phyloP scores from a whole-genome alignment of 2,329 filamentous ascomycete genomes.

The Claviceps lovelessii region DNA sequence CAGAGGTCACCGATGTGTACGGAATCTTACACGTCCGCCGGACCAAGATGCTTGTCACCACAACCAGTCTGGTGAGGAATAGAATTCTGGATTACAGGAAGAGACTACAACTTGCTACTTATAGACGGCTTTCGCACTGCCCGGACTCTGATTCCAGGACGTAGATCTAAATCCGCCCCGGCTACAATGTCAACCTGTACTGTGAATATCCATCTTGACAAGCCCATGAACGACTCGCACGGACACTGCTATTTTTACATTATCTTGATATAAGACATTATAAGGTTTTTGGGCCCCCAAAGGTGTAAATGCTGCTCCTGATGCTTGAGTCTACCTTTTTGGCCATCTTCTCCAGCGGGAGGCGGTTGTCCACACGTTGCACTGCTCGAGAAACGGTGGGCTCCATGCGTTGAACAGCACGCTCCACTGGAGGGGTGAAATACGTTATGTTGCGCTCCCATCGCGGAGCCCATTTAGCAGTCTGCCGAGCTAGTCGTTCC shows the following conservation, averaged over 20 bases:
- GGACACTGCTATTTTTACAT: neutral
- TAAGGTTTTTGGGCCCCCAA: slow-evolving; percentile 11
- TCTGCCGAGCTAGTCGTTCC: slow-evolving; percentile 38
- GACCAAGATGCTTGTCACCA: no score
- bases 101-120: no score
- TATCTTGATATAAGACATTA: neutral
- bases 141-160: no score
- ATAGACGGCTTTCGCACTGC: no score
- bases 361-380: slow-evolving; percentile 29
- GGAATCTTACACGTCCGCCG: no score
- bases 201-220: no score
- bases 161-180: no score
- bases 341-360: slow-evolving; percentile 37
- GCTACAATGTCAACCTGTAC: no score
- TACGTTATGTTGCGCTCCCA: slow-evolving; percentile 45
- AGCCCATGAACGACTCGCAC: no score
- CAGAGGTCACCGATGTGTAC: no score
- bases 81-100: no score
- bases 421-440: slow-evolving; percentile 34
- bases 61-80: no score
- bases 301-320: slow-evolving; percentile 29
- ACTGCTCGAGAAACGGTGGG: slow-evolving; percentile 32
- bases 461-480: slow-evolving; percentile 42
- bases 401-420: slow-evolving; percentile 33
- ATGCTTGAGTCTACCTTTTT: slow-evolving; percentile 34